These are phyloP conservation scores for Gymnopilus dilepis DNA, from an alignment of 768 basidiomycete species.

Conservation along the genomic window DNA sequence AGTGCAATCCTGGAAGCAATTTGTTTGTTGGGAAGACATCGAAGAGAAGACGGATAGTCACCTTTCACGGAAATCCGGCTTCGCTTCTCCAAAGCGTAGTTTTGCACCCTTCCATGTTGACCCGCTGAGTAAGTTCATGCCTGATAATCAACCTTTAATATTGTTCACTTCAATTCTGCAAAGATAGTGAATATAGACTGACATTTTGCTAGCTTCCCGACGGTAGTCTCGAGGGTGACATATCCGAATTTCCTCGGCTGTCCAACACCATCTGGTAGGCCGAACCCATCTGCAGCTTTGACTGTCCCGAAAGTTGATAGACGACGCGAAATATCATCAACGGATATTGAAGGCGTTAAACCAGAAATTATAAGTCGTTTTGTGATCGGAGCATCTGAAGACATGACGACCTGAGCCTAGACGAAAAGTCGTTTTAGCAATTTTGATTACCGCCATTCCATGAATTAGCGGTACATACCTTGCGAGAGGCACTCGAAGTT, in stretches of 20 bases:
- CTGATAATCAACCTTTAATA: constrained; percentile 38
- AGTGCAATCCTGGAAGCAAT: constrained; percentile 29
- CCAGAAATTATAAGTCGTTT: constrained; percentile 81
- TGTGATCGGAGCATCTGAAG: constrained; percentile 36
- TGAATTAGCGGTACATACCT: background rate
- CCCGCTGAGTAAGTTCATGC: constrained; percentile 78
- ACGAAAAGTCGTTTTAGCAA: too few species aligned
- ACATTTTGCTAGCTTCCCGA: constrained; percentile 70
- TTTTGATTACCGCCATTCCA: background rate
- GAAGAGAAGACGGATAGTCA: constrained; percentile 30
- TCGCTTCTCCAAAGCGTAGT: constrained; percentile 83
- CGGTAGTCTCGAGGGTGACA: constrained; percentile 70
- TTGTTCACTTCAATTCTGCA: constrained; percentile 7
- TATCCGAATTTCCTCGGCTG: constrained; percentile 75
- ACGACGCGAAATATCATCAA: constrained; percentile 59
- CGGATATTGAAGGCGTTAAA: constrained; percentile 67
- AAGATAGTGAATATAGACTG: constrained; percentile 26
- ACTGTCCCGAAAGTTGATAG: constrained; percentile 73
- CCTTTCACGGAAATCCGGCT: constrained; percentile 73
- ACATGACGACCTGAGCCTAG: constrained; percentile 2
- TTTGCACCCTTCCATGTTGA: constrained; percentile 90
- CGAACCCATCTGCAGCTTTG: constrained; percentile 72
- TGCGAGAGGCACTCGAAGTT: background rate
- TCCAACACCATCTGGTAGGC: constrained; percentile 64
- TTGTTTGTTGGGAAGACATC: constrained; percentile 9